Evolutionary conservation across 345 rosid genomes (phyloP), one percentile per base, ranked within the genome.

Genomic region (Clausena lansium): DNA sequence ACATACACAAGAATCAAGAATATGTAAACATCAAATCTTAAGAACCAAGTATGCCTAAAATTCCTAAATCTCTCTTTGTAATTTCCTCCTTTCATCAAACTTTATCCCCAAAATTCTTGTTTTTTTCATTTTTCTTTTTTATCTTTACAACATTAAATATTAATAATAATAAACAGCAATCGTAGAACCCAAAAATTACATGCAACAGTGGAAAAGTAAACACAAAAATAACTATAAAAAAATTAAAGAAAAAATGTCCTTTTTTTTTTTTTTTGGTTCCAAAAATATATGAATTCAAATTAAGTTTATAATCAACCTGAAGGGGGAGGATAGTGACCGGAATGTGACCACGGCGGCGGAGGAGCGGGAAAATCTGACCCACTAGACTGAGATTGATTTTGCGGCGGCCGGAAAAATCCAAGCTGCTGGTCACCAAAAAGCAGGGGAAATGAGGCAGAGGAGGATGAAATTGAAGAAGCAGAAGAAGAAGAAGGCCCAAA

Each of bases 371-470:
- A 77, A 50, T 70, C 80, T 8, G 86, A 80, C 47, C 85, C 84
- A 47, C 83, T 50, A 2, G 81, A 22, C 62, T 83, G 79, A 27
- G n/a, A 47, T 33, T 81, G 84, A 74, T 52, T 82, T 58, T 52
- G 60, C 4, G 81, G 82, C 15, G 76, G 83, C 66, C 82, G 69
- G 70, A 64, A 58, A 78, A 69, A 71, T 1, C 76, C 82, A 54
- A 32, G 38, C 50, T 76, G 89, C 22, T 81, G 89, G 35, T 84
- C 84, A 2, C 75, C 38, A 22, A 85, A 87, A 82, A 76, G 78
- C 89, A 87, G 88, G 71, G 91, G 91, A 83, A 77, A 65, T 13
- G 87, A 81, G 76, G 77, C 79, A 79, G 91, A 75, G 70, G 87
- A 77, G 0, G 86, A 74, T 15, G 80, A 81, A n/a, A 82, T 59